Evolutionary conservation across 441 rosid species (phyloP), one percentile per base, ranked within the genome.

Genomic region (Eutrema salsugineum): DNA sequence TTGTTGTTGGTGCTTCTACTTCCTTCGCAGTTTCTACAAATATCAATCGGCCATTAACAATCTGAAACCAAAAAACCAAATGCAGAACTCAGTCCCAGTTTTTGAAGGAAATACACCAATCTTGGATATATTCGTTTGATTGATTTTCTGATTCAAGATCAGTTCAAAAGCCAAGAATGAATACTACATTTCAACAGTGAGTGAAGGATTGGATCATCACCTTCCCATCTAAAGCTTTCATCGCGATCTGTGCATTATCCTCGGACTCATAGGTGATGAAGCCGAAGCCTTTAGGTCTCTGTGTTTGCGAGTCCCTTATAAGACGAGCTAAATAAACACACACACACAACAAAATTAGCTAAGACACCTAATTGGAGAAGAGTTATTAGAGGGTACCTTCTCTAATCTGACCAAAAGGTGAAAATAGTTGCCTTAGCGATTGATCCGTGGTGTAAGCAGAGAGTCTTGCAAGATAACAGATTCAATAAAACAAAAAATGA

Each of bases 251-350:
- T 5, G 96, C 92, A 12, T 88, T 87, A 28, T 38, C 53, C 63
- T 80, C 78, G 1, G 81, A 83, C 57, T 84, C 78, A 72, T 80
- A 91, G 8, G 81, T 82, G 17, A 91, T 71, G 48, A 88, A 89
- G 16, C 89, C 93, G 11, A 83, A 89, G 46, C 97, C 94, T 81
- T 82, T 86, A 30, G 88, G 86, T 72, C 88, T 86, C 53, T 66
- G 73, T 7, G 91, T 91, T 67, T 27, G 75, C 8, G 81, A 77
- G 51, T 89, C 87, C 54, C 11, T 70, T 27, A 88, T 50, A 51
- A 89, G 65, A 63, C 84, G 81, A 44, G 87, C 96, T 91, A 64
- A 59, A 56, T 11, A 60, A 8, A 64, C 36, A 54, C 5, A 48
- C n/a, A 44, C n/a, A 46, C 33, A 47, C 7, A 17, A 35, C 32